Evolutionary conservation across 2,329 filamentous ascomycete species (phyloP).

Genomic region (Epichloe coenophiala): DNA sequence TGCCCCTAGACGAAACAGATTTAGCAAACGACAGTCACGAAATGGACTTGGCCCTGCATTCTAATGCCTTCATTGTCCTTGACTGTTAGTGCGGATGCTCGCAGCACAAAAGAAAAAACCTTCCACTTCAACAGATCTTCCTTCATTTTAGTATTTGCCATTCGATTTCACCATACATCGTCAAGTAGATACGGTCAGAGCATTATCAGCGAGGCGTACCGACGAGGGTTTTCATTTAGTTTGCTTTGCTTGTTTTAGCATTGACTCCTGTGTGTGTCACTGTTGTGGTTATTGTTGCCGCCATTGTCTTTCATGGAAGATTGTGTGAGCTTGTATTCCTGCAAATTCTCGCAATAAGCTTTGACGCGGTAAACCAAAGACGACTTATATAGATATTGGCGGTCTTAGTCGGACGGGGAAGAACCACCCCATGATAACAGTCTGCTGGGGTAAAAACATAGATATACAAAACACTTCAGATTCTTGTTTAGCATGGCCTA

Average conservation of each 20-base stretch:
- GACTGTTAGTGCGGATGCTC: background rate
- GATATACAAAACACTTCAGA: no score
- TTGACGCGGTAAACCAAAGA: background rate
- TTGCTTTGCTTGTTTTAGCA: background rate
- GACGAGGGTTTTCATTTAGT: slow-evolving; percentile 16
- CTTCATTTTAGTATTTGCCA: background rate
- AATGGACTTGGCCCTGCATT: slow-evolving; percentile 87
- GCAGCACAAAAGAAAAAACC: background rate
- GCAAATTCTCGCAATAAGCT: background rate
- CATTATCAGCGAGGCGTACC: slow-evolving; percentile 22
- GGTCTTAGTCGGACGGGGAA: background rate
- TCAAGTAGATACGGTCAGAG: slow-evolving; percentile 11
- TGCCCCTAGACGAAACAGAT: slow-evolving; percentile 47
- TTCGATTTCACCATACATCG: background rate
- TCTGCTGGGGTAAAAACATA: no score
- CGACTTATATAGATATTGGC: background rate
- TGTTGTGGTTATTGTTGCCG: no score
- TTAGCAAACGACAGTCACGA: slow-evolving; percentile 88
- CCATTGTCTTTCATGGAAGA: background rate
- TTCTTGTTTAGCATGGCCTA: no score
- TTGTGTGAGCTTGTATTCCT: background rate
- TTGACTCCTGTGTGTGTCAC: background rate
- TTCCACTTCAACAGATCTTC: background rate
- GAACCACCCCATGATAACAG: background rate
- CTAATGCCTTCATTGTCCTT: slow-evolving; percentile 21